Evolutionary conservation across 2,329 filamentous ascomycete genomes (phyloP).

Genomic region (Aspergillus fischeri): DNA sequence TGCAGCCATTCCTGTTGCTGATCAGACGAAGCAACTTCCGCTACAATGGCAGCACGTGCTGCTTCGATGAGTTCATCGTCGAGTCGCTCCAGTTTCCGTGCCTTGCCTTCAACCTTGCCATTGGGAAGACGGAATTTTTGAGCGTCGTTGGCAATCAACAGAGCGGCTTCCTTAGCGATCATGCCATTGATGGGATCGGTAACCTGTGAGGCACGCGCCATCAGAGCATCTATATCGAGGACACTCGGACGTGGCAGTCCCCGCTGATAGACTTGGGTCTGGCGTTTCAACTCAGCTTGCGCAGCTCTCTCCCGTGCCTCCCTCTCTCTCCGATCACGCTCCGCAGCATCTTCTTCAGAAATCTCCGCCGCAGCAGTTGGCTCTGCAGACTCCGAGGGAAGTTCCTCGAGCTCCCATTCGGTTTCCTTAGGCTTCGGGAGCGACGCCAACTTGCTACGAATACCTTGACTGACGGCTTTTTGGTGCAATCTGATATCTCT

Average conservation of each 20-base stretch:
- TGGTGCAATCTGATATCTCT: slow-evolving; percentile 70
- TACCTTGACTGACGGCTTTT: slow-evolving; percentile 61
- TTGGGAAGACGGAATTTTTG: slow-evolving; percentile 67
- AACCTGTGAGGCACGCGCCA: slow-evolving; percentile 59
- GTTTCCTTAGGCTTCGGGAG: slow-evolving; percentile 89
- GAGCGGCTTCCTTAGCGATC: slow-evolving; percentile 72
- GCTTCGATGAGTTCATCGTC: slow-evolving; percentile 68
- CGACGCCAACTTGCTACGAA: slow-evolving; percentile 64
- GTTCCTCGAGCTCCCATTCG: slow-evolving; percentile 83
- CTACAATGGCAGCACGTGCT: slow-evolving; percentile 71
- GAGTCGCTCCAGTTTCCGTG: slow-evolving; percentile 59
- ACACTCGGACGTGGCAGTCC: slow-evolving; percentile 71
- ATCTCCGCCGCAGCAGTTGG: slow-evolving; percentile 46
- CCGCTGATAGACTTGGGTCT: slow-evolving; percentile 88
- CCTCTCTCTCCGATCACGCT: slow-evolving; percentile 68
- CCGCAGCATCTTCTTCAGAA: slow-evolving; percentile 64
- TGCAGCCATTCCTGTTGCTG: slow-evolving; percentile 48
- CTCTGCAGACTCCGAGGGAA: slow-evolving; percentile 77
- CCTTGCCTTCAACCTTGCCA: slow-evolving; percentile 59
- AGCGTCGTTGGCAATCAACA: slow-evolving; percentile 79
- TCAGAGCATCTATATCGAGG: slow-evolving; percentile 66
- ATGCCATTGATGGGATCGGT: slow-evolving; percentile 62
- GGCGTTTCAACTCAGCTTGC: slow-evolving; percentile 68
- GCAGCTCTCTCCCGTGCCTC: slow-evolving; percentile 60
- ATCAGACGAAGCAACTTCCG: slow-evolving; percentile 57